Percentiles rank a stretch among this genome's conserved stretches.
Evolutionary conservation across 2,329 filamentous ascomycete genomes (phyloP).

Genomic region (Diplodia seriata): DNA sequence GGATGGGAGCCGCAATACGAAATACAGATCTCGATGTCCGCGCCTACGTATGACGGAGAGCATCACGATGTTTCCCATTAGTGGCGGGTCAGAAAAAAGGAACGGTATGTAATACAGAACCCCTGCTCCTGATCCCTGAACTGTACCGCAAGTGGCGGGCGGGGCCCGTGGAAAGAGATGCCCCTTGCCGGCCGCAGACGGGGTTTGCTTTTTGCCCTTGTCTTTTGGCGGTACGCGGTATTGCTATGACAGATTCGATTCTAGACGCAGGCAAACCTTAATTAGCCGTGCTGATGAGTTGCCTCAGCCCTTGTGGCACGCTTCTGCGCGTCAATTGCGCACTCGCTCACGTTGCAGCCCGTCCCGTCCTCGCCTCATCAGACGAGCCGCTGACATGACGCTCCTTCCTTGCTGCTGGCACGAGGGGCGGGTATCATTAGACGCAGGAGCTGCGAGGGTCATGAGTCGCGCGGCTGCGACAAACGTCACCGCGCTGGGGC

Average conservation of each 20-base stretch:
- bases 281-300: constrained; percentile 10
- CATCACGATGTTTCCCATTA: neutral
- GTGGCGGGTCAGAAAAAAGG: neutral
- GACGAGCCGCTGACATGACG: constrained; percentile 2
- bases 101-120: constrained; percentile 4
- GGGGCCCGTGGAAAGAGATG: constrained; percentile 2
- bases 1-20: neutral
- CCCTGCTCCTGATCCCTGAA: constrained; percentile 24
- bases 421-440: constrained; percentile 22
- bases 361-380: constrained; percentile 8
- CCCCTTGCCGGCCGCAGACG: neutral
- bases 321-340: constrained; percentile 27
- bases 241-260: constrained; percentile 3
- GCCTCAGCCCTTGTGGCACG: constrained; percentile 23
- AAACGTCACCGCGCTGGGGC: constrained; percentile 16
- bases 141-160: constrained; percentile 1
- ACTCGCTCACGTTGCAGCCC: neutral
- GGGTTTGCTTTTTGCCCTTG: neutral
- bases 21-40: neutral
- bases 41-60: neutral
- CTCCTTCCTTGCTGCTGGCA: constrained; percentile 16
- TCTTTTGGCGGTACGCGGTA: neutral
- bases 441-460: constrained; percentile 1
- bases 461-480: constrained; percentile 12
- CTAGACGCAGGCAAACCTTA: constrained; percentile 19